Evolutionary conservation across 441 rosid species (phyloP).

Genomic region (Geranium incanum): DNA sequence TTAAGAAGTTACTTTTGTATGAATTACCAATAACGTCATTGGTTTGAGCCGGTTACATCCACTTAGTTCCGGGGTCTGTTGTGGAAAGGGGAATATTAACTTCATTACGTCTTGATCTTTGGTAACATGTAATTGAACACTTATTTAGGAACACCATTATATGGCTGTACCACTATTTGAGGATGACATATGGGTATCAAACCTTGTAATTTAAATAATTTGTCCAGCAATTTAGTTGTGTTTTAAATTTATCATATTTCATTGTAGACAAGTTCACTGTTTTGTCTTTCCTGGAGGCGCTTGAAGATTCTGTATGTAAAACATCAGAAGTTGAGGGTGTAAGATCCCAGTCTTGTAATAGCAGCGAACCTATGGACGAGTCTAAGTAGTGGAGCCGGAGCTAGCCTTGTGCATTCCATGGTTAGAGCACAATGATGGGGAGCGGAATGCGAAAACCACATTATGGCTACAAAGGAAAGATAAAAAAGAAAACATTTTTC

Average conservation of each 20-base stretch:
- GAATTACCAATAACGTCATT: background rate
- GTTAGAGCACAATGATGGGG: too few species aligned
- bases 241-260: background rate
- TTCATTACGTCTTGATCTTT: background rate
- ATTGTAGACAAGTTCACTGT: conserved; percentile 81
- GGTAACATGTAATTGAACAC: background rate
- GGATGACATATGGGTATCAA: background rate
- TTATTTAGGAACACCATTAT: too few species aligned
- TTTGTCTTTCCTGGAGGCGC: conserved; percentile 84
- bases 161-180: background rate
- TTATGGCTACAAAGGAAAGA: background rate
- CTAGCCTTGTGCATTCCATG: background rate
- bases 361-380: conserved; percentile 55
- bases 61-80: too few species aligned
- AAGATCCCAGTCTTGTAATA: conserved; percentile 34
- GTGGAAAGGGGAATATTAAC: background rate
- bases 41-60: too few species aligned
- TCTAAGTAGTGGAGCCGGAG: conserved; percentile 27
- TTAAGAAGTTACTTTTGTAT: background rate
- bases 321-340: conserved; percentile 30
- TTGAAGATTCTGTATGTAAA: conserved; percentile 68
- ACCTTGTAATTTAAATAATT: too few species aligned
- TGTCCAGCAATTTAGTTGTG: background rate
- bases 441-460: background rate
- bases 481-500: background rate